Evolutionary conservation across 108 stramenopile species (phyloP), one percentile per base, ranked within the genome.

Genomic region (Schizochytrium sp.): DNA sequence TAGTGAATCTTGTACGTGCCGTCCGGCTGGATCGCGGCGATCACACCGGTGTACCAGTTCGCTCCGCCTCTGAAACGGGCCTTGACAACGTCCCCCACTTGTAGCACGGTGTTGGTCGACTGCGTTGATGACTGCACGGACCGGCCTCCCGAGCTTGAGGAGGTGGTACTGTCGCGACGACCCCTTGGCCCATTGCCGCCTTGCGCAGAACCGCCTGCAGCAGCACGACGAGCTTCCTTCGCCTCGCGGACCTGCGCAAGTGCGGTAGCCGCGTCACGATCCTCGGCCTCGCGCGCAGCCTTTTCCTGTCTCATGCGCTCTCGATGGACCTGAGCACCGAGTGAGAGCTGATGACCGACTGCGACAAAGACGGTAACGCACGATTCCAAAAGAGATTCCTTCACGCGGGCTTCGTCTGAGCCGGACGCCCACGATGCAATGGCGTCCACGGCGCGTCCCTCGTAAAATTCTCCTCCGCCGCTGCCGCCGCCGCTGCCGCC

Each of bases 1-100:
- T 83, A 83, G 76, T 83, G 43, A 16, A 83, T 83, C 14, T 23
- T 28, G 28, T 83, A 83, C 76, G 76, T 83, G 45, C 76, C 76
- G 48, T 83, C 76, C n/a, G 48, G 6, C 6, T 28, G 48, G 25
- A 34, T 45, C 10, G n/a, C 28, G 10, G 23, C 12, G 25, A 83
- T 53, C n/a, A n/a, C n/a, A 6, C 76, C 76, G 45, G 48, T 21
- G 28, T 25, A 83, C 18, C 23, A 83, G 4, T 83, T 83, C 25
- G 19, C 14, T 6, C 76, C 76, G n/a, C 76, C 76, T 45, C 8
- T 83, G 76, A 21, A 83, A 23, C 76, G 76, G 1, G 76, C 76
- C 6, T 16, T 43, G 19, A 83, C 76, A 12, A 47, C 12, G 5
- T 83, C 76, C 14, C 76, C 76, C 16, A 83, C 76, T 12, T 12